Evolutionary conservation across 192 early-diverging fungal species (phyloP).

Genomic region (Diversispora eburnea): DNA sequence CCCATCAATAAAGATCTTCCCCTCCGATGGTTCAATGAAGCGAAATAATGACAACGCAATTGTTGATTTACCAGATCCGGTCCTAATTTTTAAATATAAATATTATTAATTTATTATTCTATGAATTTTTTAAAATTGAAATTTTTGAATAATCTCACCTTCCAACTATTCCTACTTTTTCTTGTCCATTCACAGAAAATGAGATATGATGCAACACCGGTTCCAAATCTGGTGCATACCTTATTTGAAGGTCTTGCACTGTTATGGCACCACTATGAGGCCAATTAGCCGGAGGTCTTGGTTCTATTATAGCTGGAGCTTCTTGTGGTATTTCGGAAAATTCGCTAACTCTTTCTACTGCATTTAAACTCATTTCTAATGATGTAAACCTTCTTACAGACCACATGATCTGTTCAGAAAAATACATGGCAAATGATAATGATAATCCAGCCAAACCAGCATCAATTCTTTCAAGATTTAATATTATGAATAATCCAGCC

Average conservation of each 20-base stretch:
- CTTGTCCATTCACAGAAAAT: conserved; percentile 59
- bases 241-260: conserved; percentile 71
- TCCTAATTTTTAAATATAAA: conserved; percentile 14
- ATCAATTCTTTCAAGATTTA: conserved; percentile 50
- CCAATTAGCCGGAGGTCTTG: conserved; percentile 56
- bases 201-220: conserved; percentile 74
- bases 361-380: conserved; percentile 84
- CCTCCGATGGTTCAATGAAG: conserved; percentile 71
- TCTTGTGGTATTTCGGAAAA: conserved; percentile 82
- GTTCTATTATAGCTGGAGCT: conserved; percentile 50
- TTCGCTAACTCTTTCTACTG: conserved; percentile 82
- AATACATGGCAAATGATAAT: conserved; percentile 76
- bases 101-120: not conserved
- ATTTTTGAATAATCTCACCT: conserved; percentile 43
- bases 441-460: conserved; percentile 78
- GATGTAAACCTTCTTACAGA: conserved; percentile 65
- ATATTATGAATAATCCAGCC: conserved; percentile 51
- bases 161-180: conserved; percentile 90
- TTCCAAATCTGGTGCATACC: conserved; percentile 75
- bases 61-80: conserved; percentile 67
- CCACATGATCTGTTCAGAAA: conserved; percentile 78
- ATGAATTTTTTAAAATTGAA: not conserved
- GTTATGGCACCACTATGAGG: conserved; percentile 68
- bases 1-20: conserved; percentile 70
- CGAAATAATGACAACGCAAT: conserved; percentile 75